Base-by-base conservation (phyloP, 1,139 yeast species). In the Candida mesenterica region DNA sequence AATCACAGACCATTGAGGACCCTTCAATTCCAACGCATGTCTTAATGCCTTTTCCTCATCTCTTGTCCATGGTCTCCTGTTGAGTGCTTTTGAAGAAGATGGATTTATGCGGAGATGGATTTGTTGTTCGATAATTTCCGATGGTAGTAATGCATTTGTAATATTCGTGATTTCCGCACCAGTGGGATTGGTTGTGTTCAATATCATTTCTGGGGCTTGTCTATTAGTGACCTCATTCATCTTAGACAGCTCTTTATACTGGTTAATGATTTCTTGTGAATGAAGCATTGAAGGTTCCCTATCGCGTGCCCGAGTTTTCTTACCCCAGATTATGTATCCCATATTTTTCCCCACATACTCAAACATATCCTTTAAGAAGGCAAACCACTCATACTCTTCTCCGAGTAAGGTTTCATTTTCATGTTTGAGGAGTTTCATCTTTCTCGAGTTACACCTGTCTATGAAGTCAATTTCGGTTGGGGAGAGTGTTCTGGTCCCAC, bases 1-100 rank as follows among this genome's bases (percentile, higher is more conserved):
- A 37, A 92, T 92, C 38, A 85, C 84, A 1, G 95, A 74, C 98
- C 98, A 92, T 47, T 82, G 87, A 0, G 97, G 95, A 1, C 98
- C 98, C 47, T 82, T 79, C 15, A 79, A 69, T 46, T 84, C 87
- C 37, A 92, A 66, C 0, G 96, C 97, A 40, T 81, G 82, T 32
- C 86, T 67, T 24, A 92, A 68, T 0, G 97, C 95, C 29, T 77
- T 79, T 52, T 92, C 97, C 56, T 92, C 98, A 25, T 82, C 94
- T 41, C 79, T 67, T 0, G 95, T 78, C 98, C 98, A 92, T 5
- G 88, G 80, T 39, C 90, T 65, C 43, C 92, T 66, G 40, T 62
- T 66, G 20, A 53, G 46, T 8, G 57, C 53, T 34, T 60, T 53
- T 15, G 53, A 41, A 10, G 65, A 53, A 23, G 55, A 46, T 3